Base-by-base conservation (phyloP, 371 early-diverging fungal species). In the Haplosporangium sp. region DNA sequence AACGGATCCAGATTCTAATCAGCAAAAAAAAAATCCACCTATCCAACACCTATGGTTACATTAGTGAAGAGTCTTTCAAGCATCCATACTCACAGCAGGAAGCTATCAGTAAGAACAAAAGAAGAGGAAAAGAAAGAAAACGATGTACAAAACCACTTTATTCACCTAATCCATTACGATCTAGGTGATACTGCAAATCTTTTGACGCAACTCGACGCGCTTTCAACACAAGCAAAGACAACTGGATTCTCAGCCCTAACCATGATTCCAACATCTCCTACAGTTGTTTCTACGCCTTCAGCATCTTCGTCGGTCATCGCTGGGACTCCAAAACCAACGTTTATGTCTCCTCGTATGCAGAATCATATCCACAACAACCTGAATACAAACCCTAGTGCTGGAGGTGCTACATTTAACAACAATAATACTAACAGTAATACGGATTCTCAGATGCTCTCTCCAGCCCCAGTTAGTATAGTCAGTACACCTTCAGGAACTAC, bases 41-140 rank as follows among this genome's bases (percentile, higher is more conserved):
- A 27, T 27, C 27, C 27, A 27, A 27, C 27, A 27, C 27, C 27
- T 27, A 27, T 27, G 27, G 10, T 4, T 10, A 9, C 38, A 2
- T 19, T 69, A 79, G 79, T 52, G 79, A 79, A 65, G 79, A 79
- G 58, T 79, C 79, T 5, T 79, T 79, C 71, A 79, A 74, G 50
- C 79, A 79, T 35, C 74, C 79, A 40, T 79, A 74, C 52, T 34
- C 79, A 4, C 79, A 79, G 57, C 70, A 74, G n/a, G 79, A 79
- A 44, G 79, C 79, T 19, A 70, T 74, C 39, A 65, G 77, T 76
- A 76, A 65, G 39, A 0, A 37, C 20, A 10, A 34, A 7, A 17
- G 15, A 15, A 48, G 20, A 57, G 57, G 13, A 40, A 44, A 38
- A 38, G 35, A 48, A 48, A 4, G 50, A 13, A 45, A 5, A 42